These are phyloP conservation scores for Lentinula sp. DNA, from an alignment of 768 basidiomycete genomes.

Conservation along the genomic window DNA sequence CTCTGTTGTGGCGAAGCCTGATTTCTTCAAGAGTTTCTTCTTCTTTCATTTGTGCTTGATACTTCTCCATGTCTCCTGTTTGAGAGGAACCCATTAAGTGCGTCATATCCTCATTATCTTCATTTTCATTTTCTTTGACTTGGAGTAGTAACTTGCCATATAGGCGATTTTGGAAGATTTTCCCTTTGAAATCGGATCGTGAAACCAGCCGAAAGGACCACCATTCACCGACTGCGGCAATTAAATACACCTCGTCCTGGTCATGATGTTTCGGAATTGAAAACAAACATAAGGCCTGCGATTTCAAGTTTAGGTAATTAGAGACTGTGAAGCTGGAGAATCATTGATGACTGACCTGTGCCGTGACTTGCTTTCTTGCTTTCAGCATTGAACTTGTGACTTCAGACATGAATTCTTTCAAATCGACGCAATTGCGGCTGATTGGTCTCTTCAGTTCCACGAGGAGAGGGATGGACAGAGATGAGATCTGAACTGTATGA, in stretches of 20 bases:
- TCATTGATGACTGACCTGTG: not conserved
- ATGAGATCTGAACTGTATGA: no score
- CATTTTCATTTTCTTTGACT: no score
- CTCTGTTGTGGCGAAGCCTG: no score
- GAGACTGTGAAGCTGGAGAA: not conserved
- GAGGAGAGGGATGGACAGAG: not conserved
- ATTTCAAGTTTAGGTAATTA: not conserved
- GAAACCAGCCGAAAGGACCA: not conserved
- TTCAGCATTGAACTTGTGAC: not conserved
- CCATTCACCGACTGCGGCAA: not conserved
- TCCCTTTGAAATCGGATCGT: no score
- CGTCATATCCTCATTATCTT: no score
- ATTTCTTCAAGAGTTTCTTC: no score
- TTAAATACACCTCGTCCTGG: not conserved
- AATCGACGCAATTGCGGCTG: not conserved
- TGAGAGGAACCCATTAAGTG: no score
- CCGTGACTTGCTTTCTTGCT: not conserved
- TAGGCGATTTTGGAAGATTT: no score
- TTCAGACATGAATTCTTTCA: not conserved
- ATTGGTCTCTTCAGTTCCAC: not conserved
- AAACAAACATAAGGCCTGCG: not conserved
- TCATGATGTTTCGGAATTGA: not conserved
- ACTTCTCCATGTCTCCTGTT: no score
- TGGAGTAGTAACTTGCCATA: no score
- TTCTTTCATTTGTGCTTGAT: no score